Conservation (phyloP, 306 rosid genomes). For the Vachellia pachyceras region DNA sequence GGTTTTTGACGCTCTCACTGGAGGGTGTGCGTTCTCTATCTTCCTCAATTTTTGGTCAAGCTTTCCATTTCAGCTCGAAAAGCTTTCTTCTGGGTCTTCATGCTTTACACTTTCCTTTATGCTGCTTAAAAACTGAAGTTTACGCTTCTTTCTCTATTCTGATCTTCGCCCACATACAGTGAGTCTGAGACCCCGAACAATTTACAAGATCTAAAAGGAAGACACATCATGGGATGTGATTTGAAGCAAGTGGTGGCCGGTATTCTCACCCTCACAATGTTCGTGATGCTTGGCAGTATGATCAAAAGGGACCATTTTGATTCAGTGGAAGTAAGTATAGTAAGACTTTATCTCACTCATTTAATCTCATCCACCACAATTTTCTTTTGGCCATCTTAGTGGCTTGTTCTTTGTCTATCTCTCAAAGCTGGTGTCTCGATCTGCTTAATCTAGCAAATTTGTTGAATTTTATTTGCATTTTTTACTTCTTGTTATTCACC, state of each 20-base stretch:
- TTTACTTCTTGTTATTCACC: background rate
- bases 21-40: slow-evolving; percentile 1
- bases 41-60: background rate
- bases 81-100: background rate
- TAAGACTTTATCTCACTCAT: slow-evolving; percentile 25
- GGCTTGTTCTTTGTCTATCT: background rate
- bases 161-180: slow-evolving; percentile 13
- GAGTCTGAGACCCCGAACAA: background rate
- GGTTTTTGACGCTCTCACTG: background rate
- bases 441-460: slow-evolving; percentile 1
- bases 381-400: background rate
- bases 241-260: slow-evolving; percentile 98
- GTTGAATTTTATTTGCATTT: background rate
- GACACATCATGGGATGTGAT: slow-evolving; percentile 74
- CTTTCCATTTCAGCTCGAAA: slow-evolving; percentile 6
- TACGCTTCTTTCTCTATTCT: slow-evolving; percentile 13
- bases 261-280: slow-evolving; percentile 84
- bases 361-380: background rate
- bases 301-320: slow-evolving; percentile 99
- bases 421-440: background rate
- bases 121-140: slow-evolving; percentile 5
- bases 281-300: slow-evolving; percentile 97
- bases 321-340: slow-evolving; percentile 66
- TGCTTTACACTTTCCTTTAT: background rate
- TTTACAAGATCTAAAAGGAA: slow-evolving; percentile 14